Conservation (phyloP, 2,329 filamentous ascomycete species). For the Hymenoscyphus infarciens region DNA sequence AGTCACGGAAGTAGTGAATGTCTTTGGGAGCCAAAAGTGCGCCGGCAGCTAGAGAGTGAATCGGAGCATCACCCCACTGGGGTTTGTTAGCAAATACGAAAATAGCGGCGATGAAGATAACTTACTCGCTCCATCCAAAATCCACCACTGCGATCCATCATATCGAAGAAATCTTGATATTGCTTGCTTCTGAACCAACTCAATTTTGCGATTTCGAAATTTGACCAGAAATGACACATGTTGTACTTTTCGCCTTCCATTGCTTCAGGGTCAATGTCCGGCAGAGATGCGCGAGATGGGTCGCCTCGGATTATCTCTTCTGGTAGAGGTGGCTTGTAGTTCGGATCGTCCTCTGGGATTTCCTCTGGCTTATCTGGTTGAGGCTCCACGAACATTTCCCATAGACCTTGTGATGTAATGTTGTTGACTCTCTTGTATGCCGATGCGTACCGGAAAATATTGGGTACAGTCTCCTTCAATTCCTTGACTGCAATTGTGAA, state of each 20-base stretch:
- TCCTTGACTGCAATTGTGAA: conserved; percentile 99
- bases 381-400: conserved; percentile 97
- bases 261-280: conserved; percentile 80
- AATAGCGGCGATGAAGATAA: conserved; percentile 19
- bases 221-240: conserved; percentile 99
- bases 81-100: conserved; percentile 22
- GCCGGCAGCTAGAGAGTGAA: conserved; percentile 94
- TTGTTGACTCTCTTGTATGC: conserved; percentile 94
- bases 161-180: conserved; percentile 96
- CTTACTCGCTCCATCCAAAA: conserved; percentile 98
- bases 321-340: conserved; percentile 62
- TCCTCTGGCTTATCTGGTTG: conserved; percentile 56
- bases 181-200: conserved; percentile 97
- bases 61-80: conserved; percentile 97
- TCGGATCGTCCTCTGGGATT: conserved; percentile 57
- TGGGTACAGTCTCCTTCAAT: conserved; percentile 93
- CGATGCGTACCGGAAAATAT: conserved; percentile 98
- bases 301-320: conserved; percentile 79
- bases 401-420: conserved; percentile 83
- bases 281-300: conserved; percentile 64
- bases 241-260: conserved; percentile 99
- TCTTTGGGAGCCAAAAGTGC: conserved; percentile 76
- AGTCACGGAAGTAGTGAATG: conserved; percentile 98
- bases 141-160: conserved; percentile 97
- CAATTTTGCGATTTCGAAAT: conserved; percentile 94